Conservation (phyloP, 78 protist genomes). For the Pigoraptor vietnamica region DNA sequence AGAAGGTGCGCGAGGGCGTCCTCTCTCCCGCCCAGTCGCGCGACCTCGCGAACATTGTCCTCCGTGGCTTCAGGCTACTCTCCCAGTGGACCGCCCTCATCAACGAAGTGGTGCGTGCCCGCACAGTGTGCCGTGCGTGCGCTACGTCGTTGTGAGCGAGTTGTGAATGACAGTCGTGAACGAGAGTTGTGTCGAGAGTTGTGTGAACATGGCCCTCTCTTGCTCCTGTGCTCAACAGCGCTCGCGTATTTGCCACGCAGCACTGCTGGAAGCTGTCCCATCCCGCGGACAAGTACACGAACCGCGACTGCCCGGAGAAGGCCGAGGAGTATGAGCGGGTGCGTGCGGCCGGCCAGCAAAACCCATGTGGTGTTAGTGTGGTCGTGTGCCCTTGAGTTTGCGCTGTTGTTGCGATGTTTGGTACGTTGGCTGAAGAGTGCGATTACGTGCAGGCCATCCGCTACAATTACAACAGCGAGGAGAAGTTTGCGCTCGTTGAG, state of each 20-base stretch:
- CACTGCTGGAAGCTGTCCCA: conserved; percentile 60
- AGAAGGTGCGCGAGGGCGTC: not conserved
- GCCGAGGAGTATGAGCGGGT: conserved; percentile 29
- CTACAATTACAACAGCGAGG: conserved; percentile 64
- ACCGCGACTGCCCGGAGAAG: conserved; percentile 8
- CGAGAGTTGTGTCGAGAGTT: too few species aligned
- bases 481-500: conserved; percentile 56
- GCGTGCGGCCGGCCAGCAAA: not conserved
- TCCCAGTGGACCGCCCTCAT: conserved; percentile 50
- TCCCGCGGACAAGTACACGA: conserved; percentile 31
- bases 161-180: too few species aligned
- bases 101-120: not conserved
- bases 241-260: conserved; percentile 24
- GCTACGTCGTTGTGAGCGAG: too few species aligned
- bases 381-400: not conserved
- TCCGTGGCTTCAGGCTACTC: conserved; percentile 36
- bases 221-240: not conserved
- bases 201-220: not conserved
- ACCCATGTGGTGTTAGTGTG: too few species aligned
- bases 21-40: not conserved
- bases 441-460: conserved; percentile 53
- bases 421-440: conserved; percentile 8
- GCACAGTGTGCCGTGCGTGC: not conserved
- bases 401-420: conserved; percentile 7
- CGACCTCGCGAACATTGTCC: not conserved